These are phyloP conservation scores for Hyaloscypha finlandica DNA, from an alignment of 495 filamentous ascomycete genomes.

Conservation along the genomic window DNA sequence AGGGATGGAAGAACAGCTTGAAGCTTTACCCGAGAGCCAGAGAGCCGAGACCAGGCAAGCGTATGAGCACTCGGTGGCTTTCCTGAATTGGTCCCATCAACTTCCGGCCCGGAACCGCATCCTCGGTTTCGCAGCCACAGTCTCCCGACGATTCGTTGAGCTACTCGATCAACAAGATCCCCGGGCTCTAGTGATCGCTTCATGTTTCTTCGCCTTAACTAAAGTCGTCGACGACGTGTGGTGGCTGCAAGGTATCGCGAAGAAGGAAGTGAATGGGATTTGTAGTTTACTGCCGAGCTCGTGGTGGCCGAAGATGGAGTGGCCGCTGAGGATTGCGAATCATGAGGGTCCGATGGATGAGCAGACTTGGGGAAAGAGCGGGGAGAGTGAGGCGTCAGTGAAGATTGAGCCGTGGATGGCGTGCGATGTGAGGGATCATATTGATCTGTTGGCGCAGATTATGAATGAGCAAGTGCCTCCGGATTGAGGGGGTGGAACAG, in stretches of 20 bases:
- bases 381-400: not conserved
- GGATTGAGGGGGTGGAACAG: not conserved
- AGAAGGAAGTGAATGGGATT: conserved; percentile 56
- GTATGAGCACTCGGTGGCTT: conserved; percentile 56
- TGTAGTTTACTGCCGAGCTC: conserved; percentile 49
- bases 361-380: conserved; percentile 43
- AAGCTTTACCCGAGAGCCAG: conserved; percentile 21
- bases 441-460: conserved; percentile 29
- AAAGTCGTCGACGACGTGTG: conserved; percentile 53
- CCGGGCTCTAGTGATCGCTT: conserved; percentile 53
- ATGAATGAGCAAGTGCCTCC: conserved; percentile 13
- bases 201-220: conserved; percentile 58
- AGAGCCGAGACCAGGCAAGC: conserved; percentile 46
- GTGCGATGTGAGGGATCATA: conserved; percentile 20
- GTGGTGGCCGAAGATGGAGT: conserved; percentile 59
- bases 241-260: conserved; percentile 59
- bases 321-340: conserved; percentile 53
- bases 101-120: conserved; percentile 54
- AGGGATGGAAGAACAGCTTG: conserved; percentile 51
- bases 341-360: conserved; percentile 44
- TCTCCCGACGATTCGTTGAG: conserved; percentile 58
- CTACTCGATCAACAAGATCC: conserved; percentile 51
- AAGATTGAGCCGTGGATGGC: conserved; percentile 19
- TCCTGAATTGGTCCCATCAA: conserved; percentile 56
- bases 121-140: conserved; percentile 57